Evolutionary conservation across 306 rosid species (phyloP).

Genomic region (Castanea sativa): DNA sequence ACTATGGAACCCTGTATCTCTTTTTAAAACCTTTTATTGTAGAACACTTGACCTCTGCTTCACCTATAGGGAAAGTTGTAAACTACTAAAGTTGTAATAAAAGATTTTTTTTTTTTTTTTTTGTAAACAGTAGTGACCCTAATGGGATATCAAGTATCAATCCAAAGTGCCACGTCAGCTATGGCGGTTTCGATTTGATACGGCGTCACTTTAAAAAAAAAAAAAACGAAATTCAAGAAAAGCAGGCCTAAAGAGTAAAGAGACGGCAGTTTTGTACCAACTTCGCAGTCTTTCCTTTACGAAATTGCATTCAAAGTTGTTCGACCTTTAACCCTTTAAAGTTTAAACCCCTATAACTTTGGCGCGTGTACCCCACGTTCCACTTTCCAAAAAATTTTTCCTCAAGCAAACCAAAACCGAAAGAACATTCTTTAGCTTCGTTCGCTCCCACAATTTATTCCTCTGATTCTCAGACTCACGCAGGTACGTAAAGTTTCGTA

Average conservation of each 20-base stretch:
- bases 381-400: too few species aligned
- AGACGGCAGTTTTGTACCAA: constrained; percentile 8
- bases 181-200: neutral
- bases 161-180: neutral
- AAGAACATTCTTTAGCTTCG: neutral
- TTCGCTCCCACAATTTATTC: neutral
- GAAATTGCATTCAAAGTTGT: neutral
- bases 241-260: neutral
- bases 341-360: neutral
- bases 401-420: too few species aligned
- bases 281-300: neutral
- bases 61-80: too few species aligned
- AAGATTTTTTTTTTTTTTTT: too few species aligned
- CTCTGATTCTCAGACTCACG: neutral
- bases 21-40: too few species aligned
- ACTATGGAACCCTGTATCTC: too few species aligned
- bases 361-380: neutral
- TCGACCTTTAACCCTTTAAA: neutral
- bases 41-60: too few species aligned
- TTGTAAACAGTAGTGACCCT: too few species aligned
- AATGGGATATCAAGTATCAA: too few species aligned
- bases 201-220: too few species aligned
- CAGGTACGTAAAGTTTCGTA: too few species aligned
- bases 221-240: constrained; percentile 3
- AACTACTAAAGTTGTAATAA: neutral